phyloP scores from a whole-genome alignment of 345 rosid species.

The Euclidium syriacum region DNA sequence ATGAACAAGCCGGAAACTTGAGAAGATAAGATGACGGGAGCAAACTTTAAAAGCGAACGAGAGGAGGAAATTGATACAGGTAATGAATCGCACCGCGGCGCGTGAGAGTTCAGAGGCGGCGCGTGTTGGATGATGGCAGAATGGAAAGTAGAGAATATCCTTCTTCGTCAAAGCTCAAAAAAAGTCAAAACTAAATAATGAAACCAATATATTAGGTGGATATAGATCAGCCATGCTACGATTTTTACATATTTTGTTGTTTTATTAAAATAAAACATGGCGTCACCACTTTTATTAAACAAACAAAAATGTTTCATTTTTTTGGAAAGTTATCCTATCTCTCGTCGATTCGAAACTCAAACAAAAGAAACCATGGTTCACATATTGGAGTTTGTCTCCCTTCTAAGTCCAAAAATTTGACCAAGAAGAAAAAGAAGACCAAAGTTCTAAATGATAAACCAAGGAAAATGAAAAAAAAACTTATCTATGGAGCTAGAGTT shows the following conservation, averaged over 20 bases:
- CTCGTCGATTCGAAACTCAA: no score
- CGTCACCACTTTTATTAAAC: no score
- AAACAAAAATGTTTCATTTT: no score
- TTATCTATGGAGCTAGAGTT: no score
- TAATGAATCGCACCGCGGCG: conserved; percentile 5
- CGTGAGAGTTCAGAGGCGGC: conserved; percentile 22
- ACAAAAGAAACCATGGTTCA: no score
- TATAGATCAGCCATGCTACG: conserved; percentile 8
- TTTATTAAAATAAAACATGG: neutral
- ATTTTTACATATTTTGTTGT: neutral
- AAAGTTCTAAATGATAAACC: no score
- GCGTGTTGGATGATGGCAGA: conserved; percentile 13
- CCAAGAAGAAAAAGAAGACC: no score
- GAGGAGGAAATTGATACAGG: neutral
- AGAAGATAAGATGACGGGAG: neutral
- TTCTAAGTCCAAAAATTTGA: no score
- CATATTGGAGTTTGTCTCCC: no score
- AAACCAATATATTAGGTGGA: conserved; percentile 5
- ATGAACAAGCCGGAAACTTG: neutral
- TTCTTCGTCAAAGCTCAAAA: neutral
- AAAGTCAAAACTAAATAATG: conserved; percentile 23
- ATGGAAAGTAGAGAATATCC: conserved; percentile 8
- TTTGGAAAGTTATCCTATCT: no score
- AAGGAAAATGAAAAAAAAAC: no score
- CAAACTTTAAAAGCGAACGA: neutral